phyloP scores from a whole-genome alignment of 2,329 filamentous ascomycete species.

The Neopestalotiopsis sp. region DNA sequence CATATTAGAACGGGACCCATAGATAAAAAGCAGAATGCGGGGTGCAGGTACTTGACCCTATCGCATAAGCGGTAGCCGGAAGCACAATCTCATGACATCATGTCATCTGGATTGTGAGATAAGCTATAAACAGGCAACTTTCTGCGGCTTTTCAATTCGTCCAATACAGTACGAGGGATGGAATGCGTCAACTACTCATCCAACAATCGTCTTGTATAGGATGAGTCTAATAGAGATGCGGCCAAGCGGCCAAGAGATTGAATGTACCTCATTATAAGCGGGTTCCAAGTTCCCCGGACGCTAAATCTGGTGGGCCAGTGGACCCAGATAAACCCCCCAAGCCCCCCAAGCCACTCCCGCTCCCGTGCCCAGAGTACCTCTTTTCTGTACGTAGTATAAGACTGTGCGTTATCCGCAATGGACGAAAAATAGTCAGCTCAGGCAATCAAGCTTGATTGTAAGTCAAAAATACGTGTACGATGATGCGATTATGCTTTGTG shows the following conservation, averaged over 20 bases:
- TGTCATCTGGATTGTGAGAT: background rate
- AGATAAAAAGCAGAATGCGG: slow-evolving; percentile 1
- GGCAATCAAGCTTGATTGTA: no score
- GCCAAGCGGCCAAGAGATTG: background rate
- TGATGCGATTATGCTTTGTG: no score
- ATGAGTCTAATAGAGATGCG: background rate
- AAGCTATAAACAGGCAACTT: background rate
- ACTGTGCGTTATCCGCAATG: no score
- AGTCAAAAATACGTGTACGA: no score
- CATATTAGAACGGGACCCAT: background rate
- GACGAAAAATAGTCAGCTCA: no score
- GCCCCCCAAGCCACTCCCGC: background rate
- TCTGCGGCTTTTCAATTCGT: no score
- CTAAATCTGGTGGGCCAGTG: background rate
- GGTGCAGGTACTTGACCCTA: background rate
- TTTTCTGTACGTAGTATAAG: background rate
- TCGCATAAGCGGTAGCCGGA: background rate
- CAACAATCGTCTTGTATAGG: background rate
- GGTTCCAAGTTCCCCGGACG: background rate
- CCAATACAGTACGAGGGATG: background rate
- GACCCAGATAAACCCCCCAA: background rate
- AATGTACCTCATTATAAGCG: background rate
- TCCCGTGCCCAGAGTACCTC: background rate
- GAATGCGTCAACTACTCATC: background rate
- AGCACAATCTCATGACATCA: background rate